Conservation (phyloP, 768 basidiomycete genomes). For the Leccinum fibrillosum region DNA sequence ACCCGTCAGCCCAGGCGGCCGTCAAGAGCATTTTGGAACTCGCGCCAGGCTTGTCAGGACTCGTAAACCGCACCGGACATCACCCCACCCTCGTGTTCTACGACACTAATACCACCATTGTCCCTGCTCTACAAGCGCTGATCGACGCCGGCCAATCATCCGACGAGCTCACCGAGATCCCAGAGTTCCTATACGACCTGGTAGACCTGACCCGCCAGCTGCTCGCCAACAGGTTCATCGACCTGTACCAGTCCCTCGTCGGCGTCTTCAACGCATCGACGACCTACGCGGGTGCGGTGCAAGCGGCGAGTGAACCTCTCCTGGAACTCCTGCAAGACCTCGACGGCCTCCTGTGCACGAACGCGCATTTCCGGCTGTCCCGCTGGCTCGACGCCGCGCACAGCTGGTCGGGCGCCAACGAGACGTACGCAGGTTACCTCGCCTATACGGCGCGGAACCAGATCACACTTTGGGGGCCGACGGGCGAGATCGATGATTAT, state of each 20-base stretch:
- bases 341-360: conserved; percentile 33
- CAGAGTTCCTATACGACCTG: conserved; percentile 39
- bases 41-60: conserved; percentile 31
- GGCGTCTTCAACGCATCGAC: conserved; percentile 24
- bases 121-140: conserved; percentile 76
- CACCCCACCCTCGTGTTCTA: conserved; percentile 35
- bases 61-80: conserved; percentile 32
- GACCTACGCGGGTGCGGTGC: conserved; percentile 19
- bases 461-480: conserved; percentile 43
- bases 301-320: conserved; percentile 26
- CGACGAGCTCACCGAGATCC: conserved; percentile 17
- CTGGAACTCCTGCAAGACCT: conserved; percentile 32
- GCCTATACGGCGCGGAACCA: conserved; percentile 41
- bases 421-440: conserved; percentile 33
- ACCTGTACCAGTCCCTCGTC: conserved; percentile 33
- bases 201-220: conserved; percentile 39
- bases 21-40: conserved; percentile 39
- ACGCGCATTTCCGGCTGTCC: conserved; percentile 32
- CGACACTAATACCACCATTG: conserved; percentile 51
- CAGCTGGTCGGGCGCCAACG: conserved; percentile 28
- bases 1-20: conserved; percentile 31
- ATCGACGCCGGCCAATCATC: conserved; percentile 31
- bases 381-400: conserved; percentile 36
- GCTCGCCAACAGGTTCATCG: conserved; percentile 35
- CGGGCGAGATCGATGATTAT: conserved; percentile 40